These are phyloP conservation scores for Fusarium sp. DNA, from an alignment of 2,329 filamentous ascomycete species.

Conservation along the genomic window DNA sequence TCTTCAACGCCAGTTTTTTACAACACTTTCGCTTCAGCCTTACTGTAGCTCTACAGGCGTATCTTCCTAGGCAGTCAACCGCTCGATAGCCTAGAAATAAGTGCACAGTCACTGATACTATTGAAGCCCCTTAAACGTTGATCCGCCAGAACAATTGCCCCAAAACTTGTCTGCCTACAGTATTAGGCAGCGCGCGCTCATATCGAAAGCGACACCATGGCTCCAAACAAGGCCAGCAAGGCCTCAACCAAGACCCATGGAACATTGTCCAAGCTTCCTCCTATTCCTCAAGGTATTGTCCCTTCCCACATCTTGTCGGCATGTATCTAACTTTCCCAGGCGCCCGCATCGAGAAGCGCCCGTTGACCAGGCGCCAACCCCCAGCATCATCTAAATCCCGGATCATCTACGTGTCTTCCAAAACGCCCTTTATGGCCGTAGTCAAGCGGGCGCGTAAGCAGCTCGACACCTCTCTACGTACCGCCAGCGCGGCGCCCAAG, in stretches of 20 bases:
- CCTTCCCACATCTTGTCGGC: neutral
- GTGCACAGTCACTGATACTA: neutral
- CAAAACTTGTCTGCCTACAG: constrained; percentile 30
- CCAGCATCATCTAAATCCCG: constrained; percentile 61
- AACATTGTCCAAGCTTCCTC: constrained; percentile 53
- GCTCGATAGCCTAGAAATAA: neutral
- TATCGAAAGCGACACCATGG: constrained; percentile 37
- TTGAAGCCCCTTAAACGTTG: constrained; percentile 1
- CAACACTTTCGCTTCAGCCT: neutral
- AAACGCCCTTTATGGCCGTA: constrained; percentile 77
- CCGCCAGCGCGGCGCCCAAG: constrained; percentile 63
- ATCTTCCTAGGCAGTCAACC: neutral
- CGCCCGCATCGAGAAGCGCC: constrained; percentile 65
- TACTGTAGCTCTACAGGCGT: neutral
- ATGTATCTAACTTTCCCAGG: constrained; percentile 53
- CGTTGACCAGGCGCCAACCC: constrained; percentile 59
- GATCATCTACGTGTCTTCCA: constrained; percentile 76
- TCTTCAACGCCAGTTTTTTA: neutral
- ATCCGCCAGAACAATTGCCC: neutral
- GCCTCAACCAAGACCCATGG: constrained; percentile 40
- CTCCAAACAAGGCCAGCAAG: constrained; percentile 31
- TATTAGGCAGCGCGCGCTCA: constrained; percentile 31
- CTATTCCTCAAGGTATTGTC: constrained; percentile 53
- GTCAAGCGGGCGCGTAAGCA: constrained; percentile 77
- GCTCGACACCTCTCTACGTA: constrained; percentile 67